A percentile compares a stretch with the other conserved stretches of the same genome.
phyloP scores from a whole-genome alignment of 75 land plant genomes.

The Cryptomeria japonica region DNA sequence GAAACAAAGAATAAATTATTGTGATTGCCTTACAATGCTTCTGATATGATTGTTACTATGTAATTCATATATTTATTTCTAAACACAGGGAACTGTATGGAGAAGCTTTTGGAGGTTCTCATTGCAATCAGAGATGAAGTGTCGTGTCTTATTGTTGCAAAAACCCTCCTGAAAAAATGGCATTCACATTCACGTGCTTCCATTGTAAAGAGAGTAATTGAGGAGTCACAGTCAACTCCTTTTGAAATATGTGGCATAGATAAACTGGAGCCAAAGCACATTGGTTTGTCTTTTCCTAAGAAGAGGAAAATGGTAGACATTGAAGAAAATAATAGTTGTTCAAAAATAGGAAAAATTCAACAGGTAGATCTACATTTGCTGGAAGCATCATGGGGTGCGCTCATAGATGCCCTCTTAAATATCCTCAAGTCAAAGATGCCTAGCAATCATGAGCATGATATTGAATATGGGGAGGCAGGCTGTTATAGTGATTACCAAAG shows the following conservation, averaged over 20 bases:
- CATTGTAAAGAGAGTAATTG: conserved; percentile 74
- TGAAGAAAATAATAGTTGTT: conserved; percentile 16
- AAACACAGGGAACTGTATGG: conserved; percentile 96
- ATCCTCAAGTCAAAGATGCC: conserved; percentile 23
- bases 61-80: neutral
- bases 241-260: conserved; percentile 84
- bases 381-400: conserved; percentile 73
- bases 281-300: conserved; percentile 59
- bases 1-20: neutral
- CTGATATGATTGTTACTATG: neutral
- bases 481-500: conserved; percentile 15
- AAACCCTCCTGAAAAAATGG: conserved; percentile 72
- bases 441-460: conserved; percentile 6
- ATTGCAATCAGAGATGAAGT: conserved; percentile 95
- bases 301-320: conserved; percentile 66
- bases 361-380: conserved; percentile 47
- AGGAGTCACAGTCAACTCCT: conserved; percentile 47
- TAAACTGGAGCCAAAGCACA: conserved; percentile 82
- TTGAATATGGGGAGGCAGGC: conserved; percentile 13
- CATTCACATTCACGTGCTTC: conserved; percentile 95
- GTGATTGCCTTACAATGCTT: neutral
- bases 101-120: conserved; percentile 94
- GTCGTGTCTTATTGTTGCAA: conserved; percentile 75
- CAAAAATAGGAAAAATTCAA: conserved; percentile 45
- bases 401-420: conserved; percentile 55